Evolutionary conservation across 805 yeast species (phyloP).

Genomic region (Candida awuae): DNA sequence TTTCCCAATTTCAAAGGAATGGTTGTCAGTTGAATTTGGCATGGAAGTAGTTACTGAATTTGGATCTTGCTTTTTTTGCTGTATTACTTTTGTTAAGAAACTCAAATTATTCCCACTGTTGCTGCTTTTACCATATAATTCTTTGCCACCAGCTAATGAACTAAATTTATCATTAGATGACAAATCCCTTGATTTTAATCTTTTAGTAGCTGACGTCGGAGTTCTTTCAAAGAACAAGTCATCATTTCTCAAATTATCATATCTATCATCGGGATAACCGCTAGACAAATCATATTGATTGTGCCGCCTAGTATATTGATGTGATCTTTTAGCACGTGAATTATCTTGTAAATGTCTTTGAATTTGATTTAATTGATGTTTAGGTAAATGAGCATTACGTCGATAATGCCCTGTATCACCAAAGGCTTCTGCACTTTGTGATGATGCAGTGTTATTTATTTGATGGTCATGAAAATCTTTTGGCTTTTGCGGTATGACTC

Average conservation of each 20-base stretch:
- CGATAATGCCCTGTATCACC: too few species aligned
- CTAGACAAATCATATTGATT: background rate
- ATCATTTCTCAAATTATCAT: background rate
- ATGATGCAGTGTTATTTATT: too few species aligned
- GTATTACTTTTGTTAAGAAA: conserved; percentile 7
- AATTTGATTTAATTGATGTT: conserved; percentile 1
- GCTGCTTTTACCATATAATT: conserved; percentile 12
- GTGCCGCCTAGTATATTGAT: background rate
- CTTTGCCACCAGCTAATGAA: conserved; percentile 11
- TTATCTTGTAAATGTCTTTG: background rate
- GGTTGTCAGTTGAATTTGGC: background rate
- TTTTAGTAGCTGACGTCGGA: background rate
- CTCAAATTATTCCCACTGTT: conserved; percentile 9
- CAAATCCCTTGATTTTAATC: background rate
- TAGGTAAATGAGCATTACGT: background rate
- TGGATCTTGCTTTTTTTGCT: conserved; percentile 5
- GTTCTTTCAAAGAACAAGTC: background rate
- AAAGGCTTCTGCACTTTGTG: too few species aligned
- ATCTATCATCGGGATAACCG: background rate
- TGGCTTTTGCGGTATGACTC: too few species aligned
- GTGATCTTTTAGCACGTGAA: background rate
- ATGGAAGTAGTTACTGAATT: too few species aligned
- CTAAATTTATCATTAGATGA: conserved; percentile 2
- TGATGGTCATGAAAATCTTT: too few species aligned
- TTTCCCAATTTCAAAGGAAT: background rate